phyloP scores from a whole-genome alignment of 768 basidiomycete species.

The Cystofilobasidium ferigula region DNA sequence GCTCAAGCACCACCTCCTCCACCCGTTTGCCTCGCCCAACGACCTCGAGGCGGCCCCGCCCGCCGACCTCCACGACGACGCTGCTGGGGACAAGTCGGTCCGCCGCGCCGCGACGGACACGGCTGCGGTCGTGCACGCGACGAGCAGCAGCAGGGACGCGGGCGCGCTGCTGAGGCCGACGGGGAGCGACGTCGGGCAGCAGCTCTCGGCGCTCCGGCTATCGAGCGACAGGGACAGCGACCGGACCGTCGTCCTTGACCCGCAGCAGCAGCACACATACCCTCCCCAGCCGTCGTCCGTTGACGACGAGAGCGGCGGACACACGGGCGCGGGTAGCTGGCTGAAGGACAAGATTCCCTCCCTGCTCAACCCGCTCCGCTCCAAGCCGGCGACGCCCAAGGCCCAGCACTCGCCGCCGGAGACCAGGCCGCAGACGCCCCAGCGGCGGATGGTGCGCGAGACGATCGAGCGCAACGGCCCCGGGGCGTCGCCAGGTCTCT shows the following conservation, averaged over 20 bases:
- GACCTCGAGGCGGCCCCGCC: not conserved
- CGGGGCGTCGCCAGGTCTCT: not conserved
- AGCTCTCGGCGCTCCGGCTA: not conserved
- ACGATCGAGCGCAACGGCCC: constrained; percentile 3
- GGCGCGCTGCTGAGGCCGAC: not conserved
- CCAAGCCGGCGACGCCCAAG: not conserved
- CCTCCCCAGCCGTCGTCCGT: not conserved
- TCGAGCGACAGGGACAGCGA: constrained; percentile 2
- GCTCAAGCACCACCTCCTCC: not conserved
- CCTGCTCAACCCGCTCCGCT: not conserved
- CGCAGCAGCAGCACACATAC: not conserved
- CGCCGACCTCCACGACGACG: not conserved
- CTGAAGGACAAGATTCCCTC: constrained; percentile 1
- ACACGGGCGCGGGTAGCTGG: not conserved
- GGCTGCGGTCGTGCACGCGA: not conserved
- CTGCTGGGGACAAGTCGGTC: not conserved
- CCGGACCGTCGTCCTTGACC: not conserved
- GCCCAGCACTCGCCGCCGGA: not conserved
- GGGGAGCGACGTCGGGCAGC: not conserved
- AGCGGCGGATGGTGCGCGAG: not conserved
- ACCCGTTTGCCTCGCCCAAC: not conserved
- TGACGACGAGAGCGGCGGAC: not conserved
- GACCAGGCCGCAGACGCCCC: not conserved
- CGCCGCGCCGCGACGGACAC: not conserved
- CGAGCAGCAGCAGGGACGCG: no score